Conservation (phyloP, 1,139 yeast species). For the Pneumocystis canis region DNA sequence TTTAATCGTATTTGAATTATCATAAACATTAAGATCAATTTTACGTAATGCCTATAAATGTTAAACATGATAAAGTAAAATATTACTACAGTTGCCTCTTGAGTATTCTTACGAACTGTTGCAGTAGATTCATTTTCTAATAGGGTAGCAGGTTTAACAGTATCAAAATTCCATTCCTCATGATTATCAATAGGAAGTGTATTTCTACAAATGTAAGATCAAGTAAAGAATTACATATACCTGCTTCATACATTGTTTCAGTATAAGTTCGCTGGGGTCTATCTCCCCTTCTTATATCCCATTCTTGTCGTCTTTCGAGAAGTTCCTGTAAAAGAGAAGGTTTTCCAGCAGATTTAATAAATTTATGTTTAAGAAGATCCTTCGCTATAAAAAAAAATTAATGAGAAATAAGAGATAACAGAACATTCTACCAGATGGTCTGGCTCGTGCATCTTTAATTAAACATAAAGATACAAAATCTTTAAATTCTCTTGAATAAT, state of each 20-base stretch:
- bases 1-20: neutral
- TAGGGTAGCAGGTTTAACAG: slow-evolving; percentile 4
- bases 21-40: neutral
- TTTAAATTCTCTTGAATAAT: slow-evolving; percentile 35
- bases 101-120: neutral
- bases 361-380: slow-evolving; percentile 45
- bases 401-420: neutral
- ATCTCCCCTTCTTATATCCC: slow-evolving; percentile 16
- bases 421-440: slow-evolving; percentile 30
- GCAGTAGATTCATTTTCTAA: slow-evolving; percentile 1
- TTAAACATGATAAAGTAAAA: neutral
- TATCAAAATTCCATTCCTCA: neutral
- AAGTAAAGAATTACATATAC: neutral
- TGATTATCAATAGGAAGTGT: neutral
- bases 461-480: slow-evolving; percentile 57
- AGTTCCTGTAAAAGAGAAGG: slow-evolving; percentile 23
- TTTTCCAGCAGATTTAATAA: slow-evolving; percentile 33
- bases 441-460: slow-evolving; percentile 41
- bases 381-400: slow-evolving; percentile 28
- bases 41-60: neutral
- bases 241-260: neutral
- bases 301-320: slow-evolving; percentile 20
- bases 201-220: neutral
- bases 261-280: slow-evolving; percentile 8
- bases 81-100: neutral